Percentiles rank a stretch among this genome's conserved stretches.
Evolutionary conservation across 202 grass and related monocot species (phyloP).

Genomic region (Dendrocalamus latiflorus): DNA sequence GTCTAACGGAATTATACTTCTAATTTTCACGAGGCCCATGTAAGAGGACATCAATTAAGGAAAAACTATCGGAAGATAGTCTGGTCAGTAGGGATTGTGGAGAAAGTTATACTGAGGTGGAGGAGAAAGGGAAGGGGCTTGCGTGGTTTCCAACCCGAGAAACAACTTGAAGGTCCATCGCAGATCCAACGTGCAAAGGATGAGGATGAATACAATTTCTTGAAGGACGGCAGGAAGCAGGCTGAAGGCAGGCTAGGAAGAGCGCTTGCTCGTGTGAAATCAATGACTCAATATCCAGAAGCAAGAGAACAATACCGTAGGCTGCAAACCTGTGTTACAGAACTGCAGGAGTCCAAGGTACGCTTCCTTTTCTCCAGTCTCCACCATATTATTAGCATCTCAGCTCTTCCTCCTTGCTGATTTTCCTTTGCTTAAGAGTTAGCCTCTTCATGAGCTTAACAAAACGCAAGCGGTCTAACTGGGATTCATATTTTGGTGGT

Average conservation of each 20-base stretch:
- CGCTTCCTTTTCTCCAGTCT: not conserved
- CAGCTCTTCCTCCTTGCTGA: not conserved
- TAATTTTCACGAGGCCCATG: conserved; percentile 72
- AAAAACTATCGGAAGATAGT: conserved; percentile 71
- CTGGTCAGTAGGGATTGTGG: conserved; percentile 86
- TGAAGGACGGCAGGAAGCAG: conserved; percentile 90
- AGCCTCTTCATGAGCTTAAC: not conserved
- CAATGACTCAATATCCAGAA: conserved; percentile 98
- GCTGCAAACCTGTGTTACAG: conserved; percentile 48
- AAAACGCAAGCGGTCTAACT: not conserved
- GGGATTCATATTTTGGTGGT: not conserved
- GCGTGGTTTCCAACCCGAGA: conserved; percentile 63
- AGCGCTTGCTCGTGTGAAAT: conserved; percentile 84
- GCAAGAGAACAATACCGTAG: conserved; percentile 94
- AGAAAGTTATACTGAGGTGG: conserved; percentile 92
- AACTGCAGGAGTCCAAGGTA: conserved; percentile 57
- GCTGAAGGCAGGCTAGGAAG: conserved; percentile 72
- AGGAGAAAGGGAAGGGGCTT: conserved; percentile 74
- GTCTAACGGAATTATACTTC: no score
- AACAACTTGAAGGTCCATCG: conserved; percentile 48
- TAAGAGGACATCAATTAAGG: conserved; percentile 88
- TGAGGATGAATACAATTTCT: conserved; percentile 75
- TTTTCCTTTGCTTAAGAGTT: not conserved
- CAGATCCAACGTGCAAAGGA: conserved; percentile 49
- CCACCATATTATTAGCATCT: not conserved